These are phyloP conservation scores for Tetrahymena elliotti DNA, from an alignment of 73 alveolate species.

Conservation along the genomic window DNA sequence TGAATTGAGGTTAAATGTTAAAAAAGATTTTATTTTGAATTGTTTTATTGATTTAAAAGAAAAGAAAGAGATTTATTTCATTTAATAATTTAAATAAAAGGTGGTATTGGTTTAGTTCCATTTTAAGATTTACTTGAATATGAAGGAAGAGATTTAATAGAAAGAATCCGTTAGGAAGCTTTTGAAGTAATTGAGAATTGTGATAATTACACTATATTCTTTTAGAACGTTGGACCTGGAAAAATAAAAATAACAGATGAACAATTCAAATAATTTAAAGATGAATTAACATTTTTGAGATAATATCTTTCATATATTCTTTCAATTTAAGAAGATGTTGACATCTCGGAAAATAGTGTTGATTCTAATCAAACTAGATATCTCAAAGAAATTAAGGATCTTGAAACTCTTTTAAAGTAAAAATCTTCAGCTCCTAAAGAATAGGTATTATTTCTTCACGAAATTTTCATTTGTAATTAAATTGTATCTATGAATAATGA, in stretches of 20 bases:
- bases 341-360: slow-evolving; percentile 57
- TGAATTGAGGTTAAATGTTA: too few relatives aligned
- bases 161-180: slow-evolving; percentile 63
- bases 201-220: slow-evolving; percentile 69
- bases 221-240: slow-evolving; percentile 40
- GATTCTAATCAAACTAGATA: slow-evolving; percentile 59
- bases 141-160: slow-evolving; percentile 61
- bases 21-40: too few relatives aligned
- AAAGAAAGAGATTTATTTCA: too few relatives aligned
- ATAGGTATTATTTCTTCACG: background rate
- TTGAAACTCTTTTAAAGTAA: slow-evolving; percentile 72
- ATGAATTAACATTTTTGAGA: slow-evolving; percentile 76
- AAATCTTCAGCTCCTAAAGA: slow-evolving; percentile 90
- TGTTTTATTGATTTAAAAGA: too few relatives aligned
- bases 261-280: slow-evolving; percentile 38
- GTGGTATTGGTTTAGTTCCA: slow-evolving; percentile 81
- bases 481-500: background rate
- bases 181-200: slow-evolving; percentile 69
- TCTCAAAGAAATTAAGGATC: slow-evolving; percentile 69
- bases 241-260: slow-evolving; percentile 55
- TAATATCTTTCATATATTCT: slow-evolving; percentile 72
- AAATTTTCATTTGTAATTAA: background rate
- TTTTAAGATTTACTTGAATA: slow-evolving; percentile 70
- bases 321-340: slow-evolving; percentile 79
- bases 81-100: too few relatives aligned